A percentile compares a stretch with the other conserved stretches of the same genome.
These are phyloP conservation scores for Cladobotryum protrusum DNA, from an alignment of 2,329 filamentous ascomycete species.

Conservation along the genomic window DNA sequence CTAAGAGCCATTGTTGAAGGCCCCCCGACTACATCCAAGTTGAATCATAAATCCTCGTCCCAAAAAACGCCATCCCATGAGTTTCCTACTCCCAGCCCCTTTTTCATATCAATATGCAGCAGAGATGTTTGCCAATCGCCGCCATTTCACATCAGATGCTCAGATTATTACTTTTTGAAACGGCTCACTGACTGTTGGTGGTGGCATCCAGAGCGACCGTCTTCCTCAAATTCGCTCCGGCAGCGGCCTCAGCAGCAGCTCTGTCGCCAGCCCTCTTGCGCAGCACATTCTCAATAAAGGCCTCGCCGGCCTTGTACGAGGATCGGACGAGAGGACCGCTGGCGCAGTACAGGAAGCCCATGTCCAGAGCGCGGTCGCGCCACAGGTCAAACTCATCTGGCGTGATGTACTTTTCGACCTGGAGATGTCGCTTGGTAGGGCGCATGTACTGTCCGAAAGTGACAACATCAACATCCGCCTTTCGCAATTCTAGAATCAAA, in stretches of 20 bases:
- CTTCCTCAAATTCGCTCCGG: conserved; percentile 31
- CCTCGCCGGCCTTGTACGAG: conserved; percentile 96
- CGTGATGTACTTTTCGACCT: conserved; percentile 91
- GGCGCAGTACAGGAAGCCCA: conserved; percentile 96
- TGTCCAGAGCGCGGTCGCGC: conserved; percentile 80
- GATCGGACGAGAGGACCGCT: conserved; percentile 88
- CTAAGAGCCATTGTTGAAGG: conserved; percentile 22
- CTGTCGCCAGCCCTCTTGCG: conserved; percentile 63
- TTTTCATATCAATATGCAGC: background rate
- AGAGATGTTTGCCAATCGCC: background rate
- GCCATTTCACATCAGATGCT: too few species aligned
- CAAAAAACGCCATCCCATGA: conserved; percentile 11
- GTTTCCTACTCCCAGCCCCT: background rate
- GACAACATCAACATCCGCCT: conserved; percentile 81
- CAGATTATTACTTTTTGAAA: background rate
- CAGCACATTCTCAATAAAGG: conserved; percentile 97
- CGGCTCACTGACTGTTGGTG: conserved; percentile 1
- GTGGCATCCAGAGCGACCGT: conserved; percentile 33
- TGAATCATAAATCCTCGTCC: conserved; percentile 17
- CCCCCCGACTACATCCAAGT: conserved; percentile 20
- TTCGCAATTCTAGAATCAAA: conserved; percentile 58
- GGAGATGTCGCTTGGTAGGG: conserved; percentile 94
- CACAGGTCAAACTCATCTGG: conserved; percentile 88
- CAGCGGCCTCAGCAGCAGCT: conserved; percentile 21
- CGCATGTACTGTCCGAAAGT: conserved; percentile 99